Evolutionary conservation across 441 rosid genomes (phyloP).

Genomic region (Adansonia grandidieri): DNA sequence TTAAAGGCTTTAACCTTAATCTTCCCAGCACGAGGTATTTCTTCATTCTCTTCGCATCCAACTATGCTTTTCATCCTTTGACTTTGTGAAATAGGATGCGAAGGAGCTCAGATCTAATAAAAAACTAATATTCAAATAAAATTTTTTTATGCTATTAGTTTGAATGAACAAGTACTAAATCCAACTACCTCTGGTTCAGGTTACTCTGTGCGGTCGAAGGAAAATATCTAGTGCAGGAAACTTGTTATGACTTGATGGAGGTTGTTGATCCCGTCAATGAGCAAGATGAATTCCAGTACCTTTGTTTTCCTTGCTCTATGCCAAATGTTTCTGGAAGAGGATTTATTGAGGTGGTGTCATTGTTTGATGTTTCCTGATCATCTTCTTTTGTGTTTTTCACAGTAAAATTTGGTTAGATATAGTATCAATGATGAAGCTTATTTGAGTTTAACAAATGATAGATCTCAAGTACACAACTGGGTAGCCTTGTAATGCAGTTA

Average conservation of each 20-base stretch:
- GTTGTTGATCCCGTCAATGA: constrained; percentile 34
- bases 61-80: constrained; percentile 4
- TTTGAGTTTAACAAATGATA: constrained; percentile 7
- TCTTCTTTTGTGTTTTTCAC: background rate
- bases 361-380: constrained; percentile 8
- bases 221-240: constrained; percentile 42
- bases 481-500: constrained; percentile 14
- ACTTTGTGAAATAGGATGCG: background rate
- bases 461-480: background rate
- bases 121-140: background rate
- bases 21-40: constrained; percentile 8
- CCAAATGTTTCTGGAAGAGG: constrained; percentile 51
- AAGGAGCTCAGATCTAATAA: background rate
- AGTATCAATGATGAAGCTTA: background rate
- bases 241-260: constrained; percentile 31
- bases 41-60: constrained; percentile 11
- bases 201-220: constrained; percentile 51
- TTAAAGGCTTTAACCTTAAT: constrained; percentile 27
- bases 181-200: constrained; percentile 32
- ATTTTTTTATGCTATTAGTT: background rate
- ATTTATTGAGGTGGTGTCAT: constrained; percentile 46
- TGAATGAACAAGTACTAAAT: constrained; percentile 15
- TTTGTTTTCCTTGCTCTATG: constrained; percentile 38
- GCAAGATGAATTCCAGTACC: constrained; percentile 35
- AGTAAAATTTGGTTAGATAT: constrained; percentile 8